phyloP scores from a whole-genome alignment of 1,139 yeast genomes.

The Diutina catenulata region DNA sequence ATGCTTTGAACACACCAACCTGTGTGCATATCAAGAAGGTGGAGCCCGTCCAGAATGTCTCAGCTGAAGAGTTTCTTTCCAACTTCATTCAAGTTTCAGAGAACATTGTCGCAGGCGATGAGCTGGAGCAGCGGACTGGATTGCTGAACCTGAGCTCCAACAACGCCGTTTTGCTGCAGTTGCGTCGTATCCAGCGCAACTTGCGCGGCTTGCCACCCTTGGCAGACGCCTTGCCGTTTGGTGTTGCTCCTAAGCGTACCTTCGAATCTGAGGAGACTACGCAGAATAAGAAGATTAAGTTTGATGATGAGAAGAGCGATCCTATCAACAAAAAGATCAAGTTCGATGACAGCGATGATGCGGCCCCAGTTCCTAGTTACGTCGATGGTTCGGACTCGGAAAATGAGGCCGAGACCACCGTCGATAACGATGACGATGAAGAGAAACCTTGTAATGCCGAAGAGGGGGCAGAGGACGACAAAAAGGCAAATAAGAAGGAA shows the following conservation, averaged over 20 bases:
- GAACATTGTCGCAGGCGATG: not conserved
- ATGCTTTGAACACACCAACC: not conserved
- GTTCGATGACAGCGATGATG: not conserved
- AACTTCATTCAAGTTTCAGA: not conserved
- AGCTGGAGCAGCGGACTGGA: not conserved
- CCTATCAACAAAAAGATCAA: not conserved
- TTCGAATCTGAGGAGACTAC: not conserved
- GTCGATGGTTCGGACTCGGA: not conserved
- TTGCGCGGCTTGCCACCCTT: constrained; percentile 2
- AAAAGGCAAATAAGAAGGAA: not conserved
- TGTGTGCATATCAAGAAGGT: not conserved
- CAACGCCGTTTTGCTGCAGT: not conserved
- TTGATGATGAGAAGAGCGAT: not conserved
- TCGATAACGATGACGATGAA: not conserved
- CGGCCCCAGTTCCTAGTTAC: not conserved
- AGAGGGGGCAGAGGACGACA: not conserved
- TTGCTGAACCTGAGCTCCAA: not conserved
- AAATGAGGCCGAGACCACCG: not conserved
- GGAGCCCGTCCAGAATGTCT: not conserved
- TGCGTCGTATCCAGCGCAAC: constrained; percentile 2
- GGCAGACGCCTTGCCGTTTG: constrained; percentile 1
- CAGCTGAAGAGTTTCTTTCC: not conserved
- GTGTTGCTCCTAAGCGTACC: not conserved
- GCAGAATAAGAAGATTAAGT: constrained; percentile 3
- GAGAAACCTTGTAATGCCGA: not conserved